Percentiles rank a stretch among this genome's conserved stretches.
phyloP scores from a whole-genome alignment of 352 stramenopile species.

The Phytophthora constricta region DNA sequence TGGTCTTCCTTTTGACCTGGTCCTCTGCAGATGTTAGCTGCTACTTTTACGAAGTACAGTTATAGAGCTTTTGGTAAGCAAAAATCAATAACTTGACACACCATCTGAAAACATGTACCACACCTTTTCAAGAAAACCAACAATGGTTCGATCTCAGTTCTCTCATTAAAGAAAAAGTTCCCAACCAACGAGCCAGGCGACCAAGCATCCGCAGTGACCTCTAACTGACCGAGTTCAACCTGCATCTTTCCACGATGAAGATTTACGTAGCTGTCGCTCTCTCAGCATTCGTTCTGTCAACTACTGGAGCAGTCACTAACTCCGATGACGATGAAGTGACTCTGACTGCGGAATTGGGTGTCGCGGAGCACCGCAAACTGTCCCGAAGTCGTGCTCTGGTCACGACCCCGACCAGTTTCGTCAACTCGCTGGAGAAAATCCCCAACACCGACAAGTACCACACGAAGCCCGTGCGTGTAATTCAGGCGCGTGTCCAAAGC shows the following conservation, averaged over 20 bases:
- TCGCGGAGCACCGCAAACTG: conserved; percentile 8
- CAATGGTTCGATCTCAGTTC: neutral
- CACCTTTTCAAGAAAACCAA: too few species aligned
- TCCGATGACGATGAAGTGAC: conserved; percentile 28
- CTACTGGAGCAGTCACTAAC: neutral
- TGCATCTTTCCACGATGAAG: conserved; percentile 29
- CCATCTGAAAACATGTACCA: too few species aligned
- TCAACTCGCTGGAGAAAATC: conserved; percentile 32
- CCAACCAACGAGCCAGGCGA: neutral
- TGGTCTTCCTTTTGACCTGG: too few species aligned
- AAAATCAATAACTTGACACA: too few species aligned
- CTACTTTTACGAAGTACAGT: too few species aligned
- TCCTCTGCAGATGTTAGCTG: too few species aligned
- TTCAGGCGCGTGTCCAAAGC: conserved; percentile 69
- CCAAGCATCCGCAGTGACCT: neutral
- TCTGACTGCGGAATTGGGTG: conserved; percentile 25
- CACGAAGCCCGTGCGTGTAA: conserved; percentile 59
- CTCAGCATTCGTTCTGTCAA: conserved; percentile 18
- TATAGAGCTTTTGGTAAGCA: too few species aligned
- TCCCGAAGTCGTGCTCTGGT: conserved; percentile 21
- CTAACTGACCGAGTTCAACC: neutral
- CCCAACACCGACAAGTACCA: conserved; percentile 55
- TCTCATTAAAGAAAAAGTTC: conserved; percentile 21
- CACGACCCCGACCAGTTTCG: conserved; percentile 25
- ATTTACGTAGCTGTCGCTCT: conserved; percentile 27